phyloP scores from a whole-genome alignment of 179 eudicot genomes.

The Pouteria campechiana region DNA sequence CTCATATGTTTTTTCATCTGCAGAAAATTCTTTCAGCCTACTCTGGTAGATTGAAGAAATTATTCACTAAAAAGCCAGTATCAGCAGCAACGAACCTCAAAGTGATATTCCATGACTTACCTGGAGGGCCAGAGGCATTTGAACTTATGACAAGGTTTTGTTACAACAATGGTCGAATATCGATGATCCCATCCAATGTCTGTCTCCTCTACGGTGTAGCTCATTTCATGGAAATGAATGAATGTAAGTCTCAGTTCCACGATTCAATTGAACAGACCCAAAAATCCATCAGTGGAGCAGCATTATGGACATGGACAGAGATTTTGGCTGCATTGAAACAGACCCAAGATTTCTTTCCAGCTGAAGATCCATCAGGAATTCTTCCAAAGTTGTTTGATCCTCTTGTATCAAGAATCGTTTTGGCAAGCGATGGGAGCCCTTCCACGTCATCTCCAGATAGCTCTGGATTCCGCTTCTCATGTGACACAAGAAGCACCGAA shows the following conservation, averaged over 20 bases:
- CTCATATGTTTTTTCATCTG: constrained; percentile 1
- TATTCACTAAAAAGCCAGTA: constrained; percentile 31
- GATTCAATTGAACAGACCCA: constrained; percentile 41
- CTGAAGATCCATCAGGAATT: constrained; percentile 13
- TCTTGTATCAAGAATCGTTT: constrained; percentile 32
- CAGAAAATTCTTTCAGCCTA: constrained; percentile 38
- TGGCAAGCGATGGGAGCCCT: constrained; percentile 38
- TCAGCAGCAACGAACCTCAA: constrained; percentile 17
- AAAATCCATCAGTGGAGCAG: constrained; percentile 37
- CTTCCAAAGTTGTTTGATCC: constrained; percentile 41
- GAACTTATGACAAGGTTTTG: constrained; percentile 62
- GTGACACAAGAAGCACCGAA: constrained; percentile 62
- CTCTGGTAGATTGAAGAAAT: constrained; percentile 37
- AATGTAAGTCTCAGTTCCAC: constrained; percentile 8
- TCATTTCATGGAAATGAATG: constrained; percentile 60
- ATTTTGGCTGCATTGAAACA: constrained; percentile 44
- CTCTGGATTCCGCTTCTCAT: constrained; percentile 43
- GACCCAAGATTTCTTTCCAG: constrained; percentile 22
- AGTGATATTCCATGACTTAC: constrained; percentile 60
- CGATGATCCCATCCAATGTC: constrained; percentile 29
- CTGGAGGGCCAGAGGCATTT: constrained; percentile 51
- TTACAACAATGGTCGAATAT: constrained; percentile 45
- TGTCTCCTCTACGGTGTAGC: constrained; percentile 28
- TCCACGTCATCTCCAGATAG: constrained; percentile 71
- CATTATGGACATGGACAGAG: constrained; percentile 62